phyloP scores from a whole-genome alignment of 305 asterid species.

The Plantago lanceolata region DNA sequence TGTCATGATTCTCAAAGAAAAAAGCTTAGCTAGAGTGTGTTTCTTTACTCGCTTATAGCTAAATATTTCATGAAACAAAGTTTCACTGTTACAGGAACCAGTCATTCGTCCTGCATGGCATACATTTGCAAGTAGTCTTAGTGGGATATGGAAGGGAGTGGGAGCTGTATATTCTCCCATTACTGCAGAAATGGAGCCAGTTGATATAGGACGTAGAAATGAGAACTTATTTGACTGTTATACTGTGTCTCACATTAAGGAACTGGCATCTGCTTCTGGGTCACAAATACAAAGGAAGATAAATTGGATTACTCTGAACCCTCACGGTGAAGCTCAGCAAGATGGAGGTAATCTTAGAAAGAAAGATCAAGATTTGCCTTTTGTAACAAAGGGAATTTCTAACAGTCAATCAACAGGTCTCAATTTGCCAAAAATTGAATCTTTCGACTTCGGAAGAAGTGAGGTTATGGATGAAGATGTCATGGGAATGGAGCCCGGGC shows the following conservation, averaged over 20 bases:
- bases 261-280: constrained; percentile 45
- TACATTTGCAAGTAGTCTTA: constrained; percentile 84
- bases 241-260: constrained; percentile 57
- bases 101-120: constrained; percentile 88
- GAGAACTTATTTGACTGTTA: constrained; percentile 88
- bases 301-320: constrained; percentile 84
- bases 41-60: too few relatives aligned
- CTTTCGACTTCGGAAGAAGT: constrained; percentile 68
- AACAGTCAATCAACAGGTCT: constrained; percentile 29
- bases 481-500: constrained; percentile 93
- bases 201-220: constrained; percentile 63
- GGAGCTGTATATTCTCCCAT: constrained; percentile 93
- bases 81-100: constrained; percentile 65
- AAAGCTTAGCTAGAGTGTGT: background rate
- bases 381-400: constrained; percentile 23
- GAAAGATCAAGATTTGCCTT: constrained; percentile 30
- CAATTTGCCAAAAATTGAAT: constrained; percentile 63
- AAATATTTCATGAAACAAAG: constrained; percentile 1
- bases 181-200: constrained; percentile 96
- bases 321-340: constrained; percentile 63
- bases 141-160: constrained; percentile 98
- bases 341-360: constrained; percentile 31
- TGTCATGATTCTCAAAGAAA: too few relatives aligned
- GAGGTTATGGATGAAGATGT: constrained; percentile 96
- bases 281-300: constrained; percentile 57